Evolutionary conservation across 305 asterid species (phyloP), one percentile per base, ranked within the genome.

Genomic region (Solanum hybrid): DNA sequence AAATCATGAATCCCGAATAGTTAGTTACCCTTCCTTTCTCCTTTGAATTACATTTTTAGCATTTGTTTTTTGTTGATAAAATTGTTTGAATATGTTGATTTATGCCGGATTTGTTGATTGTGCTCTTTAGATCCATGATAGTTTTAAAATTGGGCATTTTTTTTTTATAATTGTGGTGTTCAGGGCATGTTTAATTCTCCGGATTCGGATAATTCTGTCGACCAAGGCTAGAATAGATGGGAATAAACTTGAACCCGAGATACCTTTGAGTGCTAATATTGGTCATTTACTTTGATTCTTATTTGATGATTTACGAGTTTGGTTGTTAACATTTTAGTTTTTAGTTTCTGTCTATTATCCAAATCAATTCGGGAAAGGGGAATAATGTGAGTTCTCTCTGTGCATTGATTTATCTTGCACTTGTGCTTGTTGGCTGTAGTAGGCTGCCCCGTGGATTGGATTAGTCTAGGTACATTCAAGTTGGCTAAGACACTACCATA

Each of bases 1-100:
- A 81, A 81, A 81, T 81, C 38, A 81, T 81, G 87, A 81, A 81
- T 81, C 87, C 87, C 38, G 87, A 81, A 81, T 81, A 81, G 87
- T 81, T 40, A 81, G 36, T 42, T 42, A 4, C 64, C 24, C 22
- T 79, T 81, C 3, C 22, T 42, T n/a, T 64, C 13, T 64, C 56
- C 24, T 80, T 81, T 81, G 87, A 27, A 81, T 81, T 81, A 14
- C 37, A 42, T 81, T 42, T 27, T 1, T 42, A 27, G 72, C 9
- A 22, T 27, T 42, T 34, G 16, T 80, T 42, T 42, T 27, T 12
- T 81, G 71, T 27, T 16, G 72, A 26, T 16, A 14, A 4, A 82
- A 27, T 22, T 24, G 27, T 16, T 42, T 5, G 37, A 8, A 26
- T 60, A 29, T 6, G 16, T 42, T 82, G 38, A 42, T 42, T 82